These are phyloP conservation scores for Lobosporangium transversale DNA, from an alignment of 192 early-diverging fungal species.

Conservation along the genomic window DNA sequence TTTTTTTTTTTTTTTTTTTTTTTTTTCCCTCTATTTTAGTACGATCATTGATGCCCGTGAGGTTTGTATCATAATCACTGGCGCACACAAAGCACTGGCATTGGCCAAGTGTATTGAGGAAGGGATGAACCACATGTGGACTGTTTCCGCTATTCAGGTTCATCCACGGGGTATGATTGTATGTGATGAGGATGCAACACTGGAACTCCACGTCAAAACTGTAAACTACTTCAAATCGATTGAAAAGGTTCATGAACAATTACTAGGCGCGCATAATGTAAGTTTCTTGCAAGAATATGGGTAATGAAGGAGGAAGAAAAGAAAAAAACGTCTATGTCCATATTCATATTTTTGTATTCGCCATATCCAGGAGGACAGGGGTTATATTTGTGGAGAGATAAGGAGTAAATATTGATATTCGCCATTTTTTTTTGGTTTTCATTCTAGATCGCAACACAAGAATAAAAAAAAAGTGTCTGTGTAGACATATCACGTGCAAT, in stretches of 20 bases:
- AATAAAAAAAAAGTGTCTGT: too few relatives aligned
- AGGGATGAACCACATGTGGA: slow-evolving; percentile 89
- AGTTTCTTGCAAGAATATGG: too few relatives aligned
- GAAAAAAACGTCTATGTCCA: too few relatives aligned
- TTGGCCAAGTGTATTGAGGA: slow-evolving; percentile 83
- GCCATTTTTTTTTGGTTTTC: too few relatives aligned
- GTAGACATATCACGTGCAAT: too few relatives aligned
- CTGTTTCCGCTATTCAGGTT: slow-evolving; percentile 83
- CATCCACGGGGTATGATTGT: slow-evolving; percentile 84
- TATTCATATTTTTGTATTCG: too few relatives aligned
- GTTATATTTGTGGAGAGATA: too few relatives aligned
- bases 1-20: not conserved
- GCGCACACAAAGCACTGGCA: slow-evolving; percentile 86
- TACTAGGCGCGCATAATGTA: slow-evolving; percentile 77
- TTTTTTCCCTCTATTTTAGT: too few relatives aligned
- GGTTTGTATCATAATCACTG: slow-evolving; percentile 86
- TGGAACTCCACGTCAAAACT: slow-evolving; percentile 91
- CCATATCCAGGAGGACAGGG: too few relatives aligned
- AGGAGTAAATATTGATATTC: too few relatives aligned
- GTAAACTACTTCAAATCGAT: slow-evolving; percentile 91
- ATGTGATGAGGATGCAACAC: slow-evolving; percentile 88
- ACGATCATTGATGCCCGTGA: slow-evolving; percentile 91
- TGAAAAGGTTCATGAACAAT: slow-evolving; percentile 81
- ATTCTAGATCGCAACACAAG: too few relatives aligned
- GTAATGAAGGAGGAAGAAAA: too few relatives aligned